These are phyloP conservation scores for Nematocida ausubeli DNA, from an alignment of 371 early-diverging fungal genomes.

Conservation along the genomic window DNA sequence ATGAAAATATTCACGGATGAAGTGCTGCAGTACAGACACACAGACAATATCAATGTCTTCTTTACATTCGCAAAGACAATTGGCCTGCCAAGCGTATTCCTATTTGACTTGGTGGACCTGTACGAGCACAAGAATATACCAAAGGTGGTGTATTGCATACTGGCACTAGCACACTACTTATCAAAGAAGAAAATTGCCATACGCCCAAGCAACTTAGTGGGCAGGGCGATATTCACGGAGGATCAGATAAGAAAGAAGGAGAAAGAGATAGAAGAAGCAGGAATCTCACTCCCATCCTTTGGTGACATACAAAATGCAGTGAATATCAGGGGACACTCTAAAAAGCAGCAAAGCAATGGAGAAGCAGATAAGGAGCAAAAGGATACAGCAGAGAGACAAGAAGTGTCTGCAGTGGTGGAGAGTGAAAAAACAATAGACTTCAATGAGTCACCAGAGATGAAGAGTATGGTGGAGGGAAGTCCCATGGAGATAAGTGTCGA, in stretches of 20 bases:
- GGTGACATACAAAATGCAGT: constrained; percentile 40
- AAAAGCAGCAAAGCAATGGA: neutral
- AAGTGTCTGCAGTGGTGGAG: neutral
- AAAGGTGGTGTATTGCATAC: constrained; percentile 96
- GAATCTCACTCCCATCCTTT: constrained; percentile 59
- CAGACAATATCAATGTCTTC: constrained; percentile 94
- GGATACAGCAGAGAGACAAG: neutral
- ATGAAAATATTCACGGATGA: constrained; percentile 76
- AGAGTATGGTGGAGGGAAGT: neutral
- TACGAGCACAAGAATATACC: constrained; percentile 98
- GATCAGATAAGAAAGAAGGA: constrained; percentile 59
- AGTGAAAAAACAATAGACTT: neutral
- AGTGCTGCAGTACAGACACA: constrained; percentile 83
- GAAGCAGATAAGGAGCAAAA: neutral
- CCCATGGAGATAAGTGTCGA: neutral
- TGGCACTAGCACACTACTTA: constrained; percentile 78
- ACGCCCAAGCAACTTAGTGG: constrained; percentile 58
- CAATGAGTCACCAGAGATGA: neutral
- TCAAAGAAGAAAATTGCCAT: constrained; percentile 46
- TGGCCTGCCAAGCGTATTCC: constrained; percentile 80
- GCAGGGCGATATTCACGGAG: constrained; percentile 57
- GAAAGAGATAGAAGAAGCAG: constrained; percentile 59
- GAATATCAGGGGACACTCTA: neutral
- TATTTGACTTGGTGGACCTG: constrained; percentile 92
- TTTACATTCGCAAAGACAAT: constrained; percentile 76